Evolutionary conservation across 2,329 filamentous ascomycete genomes (phyloP), one percentile per base, ranked within the genome.

Genomic region (Fusarium hostae): DNA sequence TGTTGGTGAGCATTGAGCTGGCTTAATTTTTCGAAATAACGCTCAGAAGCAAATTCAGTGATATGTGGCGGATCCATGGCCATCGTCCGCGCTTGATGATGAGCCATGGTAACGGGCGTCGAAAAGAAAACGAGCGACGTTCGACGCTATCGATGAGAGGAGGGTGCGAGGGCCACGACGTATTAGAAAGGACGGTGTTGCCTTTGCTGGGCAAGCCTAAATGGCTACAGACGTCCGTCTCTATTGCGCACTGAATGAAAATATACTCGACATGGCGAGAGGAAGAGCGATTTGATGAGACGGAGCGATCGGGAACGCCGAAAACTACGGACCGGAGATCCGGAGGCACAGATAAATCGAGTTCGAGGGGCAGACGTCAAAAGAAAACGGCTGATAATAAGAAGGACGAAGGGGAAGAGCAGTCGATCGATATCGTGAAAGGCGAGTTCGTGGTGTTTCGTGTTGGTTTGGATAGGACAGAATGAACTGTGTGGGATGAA

Each of bases 21-120:
- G 63, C 82, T 85, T 67, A 91, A 79, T 80, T 91, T 91, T 59
- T 86, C 85, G 72, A 90, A 89, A 77, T 90, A 91, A 71, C 87
- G 87, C 79, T 88, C 84, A 47, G 89, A 91, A 68, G 88, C 89
- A 81, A 91, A 91, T 79, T 91, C 89, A 66, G 89, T 90, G 68
- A 89, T 84, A 71, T 90, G 89, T 74, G 86, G 84, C 76, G 87
- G 88, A 71, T 91, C 89, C 88, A 90, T 90, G 76, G 80, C 79
- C 78, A 75, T 70, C 69, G 76, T 74, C 48, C 75, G 75, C 55
- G 75, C 71, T 57, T 74, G 74, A 56, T 74, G 72, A 69, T 80
- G 78, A 64, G 81, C 75, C 81, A 83, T 82, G 73, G 48, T 75
- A 70, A 63, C 47, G 20, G 59, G 52, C 32, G 44, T 66, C 40